These are phyloP conservation scores for Cryptococcus maquisensis DNA, from an alignment of 1,284 basidiomycete species.

Conservation along the genomic window DNA sequence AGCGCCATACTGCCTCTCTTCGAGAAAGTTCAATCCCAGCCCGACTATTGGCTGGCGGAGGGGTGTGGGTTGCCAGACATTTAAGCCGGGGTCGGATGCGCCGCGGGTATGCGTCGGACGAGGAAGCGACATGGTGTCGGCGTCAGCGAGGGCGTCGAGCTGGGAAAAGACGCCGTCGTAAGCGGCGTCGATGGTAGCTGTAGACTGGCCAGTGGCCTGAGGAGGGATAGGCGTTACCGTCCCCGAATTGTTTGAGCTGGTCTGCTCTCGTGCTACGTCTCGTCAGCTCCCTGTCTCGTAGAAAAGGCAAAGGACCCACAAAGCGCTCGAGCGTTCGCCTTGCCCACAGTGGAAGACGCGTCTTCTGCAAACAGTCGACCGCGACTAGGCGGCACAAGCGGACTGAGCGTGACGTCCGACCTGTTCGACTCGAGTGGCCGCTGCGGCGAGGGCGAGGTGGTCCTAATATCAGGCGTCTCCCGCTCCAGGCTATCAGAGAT, in stretches of 20 bases:
- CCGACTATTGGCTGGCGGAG: constrained; percentile 15
- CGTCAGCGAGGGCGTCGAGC: constrained; percentile 31
- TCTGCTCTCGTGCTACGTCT: not conserved
- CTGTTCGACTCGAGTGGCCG: constrained; percentile 5
- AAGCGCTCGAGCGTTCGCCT: not conserved
- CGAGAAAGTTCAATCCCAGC: constrained; percentile 5
- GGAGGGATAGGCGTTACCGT: constrained; percentile 5
- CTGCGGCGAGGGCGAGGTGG: constrained; percentile 39
- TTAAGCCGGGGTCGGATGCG: not conserved
- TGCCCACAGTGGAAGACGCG: not conserved
- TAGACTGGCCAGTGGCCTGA: constrained; percentile 29
- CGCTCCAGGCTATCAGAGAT: constrained; percentile 5
- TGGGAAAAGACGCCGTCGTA: constrained; percentile 39
- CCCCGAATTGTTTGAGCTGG: not conserved
- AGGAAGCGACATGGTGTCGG: constrained; percentile 3
- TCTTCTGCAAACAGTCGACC: constrained; percentile 12
- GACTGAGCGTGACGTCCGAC: constrained; percentile 12
- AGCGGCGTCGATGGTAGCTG: constrained; percentile 27
- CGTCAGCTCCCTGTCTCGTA: not conserved
- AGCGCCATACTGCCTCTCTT: not conserved
- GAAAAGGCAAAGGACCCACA: not conserved
- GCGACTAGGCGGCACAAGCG: constrained; percentile 14
- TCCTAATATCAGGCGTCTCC: constrained; percentile 26
- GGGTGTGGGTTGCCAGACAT: constrained; percentile 8
- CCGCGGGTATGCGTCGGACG: not conserved